phyloP scores from a whole-genome alignment of 495 filamentous ascomycete species.

The Hypomontagnella submonticulosa region DNA sequence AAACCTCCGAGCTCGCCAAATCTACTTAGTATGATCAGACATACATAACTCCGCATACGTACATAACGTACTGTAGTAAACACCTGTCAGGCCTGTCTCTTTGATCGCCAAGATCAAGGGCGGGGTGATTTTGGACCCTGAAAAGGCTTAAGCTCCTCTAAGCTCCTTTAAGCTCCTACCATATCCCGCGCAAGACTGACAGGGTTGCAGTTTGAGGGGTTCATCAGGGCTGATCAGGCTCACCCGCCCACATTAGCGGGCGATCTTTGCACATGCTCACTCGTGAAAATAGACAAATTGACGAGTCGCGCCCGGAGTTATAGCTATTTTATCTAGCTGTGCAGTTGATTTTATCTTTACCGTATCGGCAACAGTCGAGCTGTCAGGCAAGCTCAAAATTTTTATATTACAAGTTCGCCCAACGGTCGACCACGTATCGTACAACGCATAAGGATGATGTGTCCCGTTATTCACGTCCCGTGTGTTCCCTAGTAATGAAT shows the following conservation, averaged over 20 bases:
- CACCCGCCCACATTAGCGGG: conserved; percentile 30
- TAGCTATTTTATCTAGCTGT: conserved; percentile 2
- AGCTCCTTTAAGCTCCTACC: conserved; percentile 17
- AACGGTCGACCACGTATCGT: conserved; percentile 23
- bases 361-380: conserved; percentile 6
- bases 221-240: conserved; percentile 33
- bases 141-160: conserved; percentile 16
- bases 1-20: conserved; percentile 12
- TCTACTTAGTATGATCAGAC: not conserved
- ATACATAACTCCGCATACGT: not conserved
- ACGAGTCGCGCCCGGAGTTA: conserved; percentile 15
- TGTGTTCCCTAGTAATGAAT: conserved; percentile 7
- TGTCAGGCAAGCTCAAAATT: conserved; percentile 9
- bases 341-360: not conserved
- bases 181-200: conserved; percentile 2
- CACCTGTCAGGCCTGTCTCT: not conserved
- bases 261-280: conserved; percentile 42
- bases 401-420: conserved; percentile 10
- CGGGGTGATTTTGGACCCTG: conserved; percentile 29
- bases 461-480: conserved; percentile 15
- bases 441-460: conserved; percentile 29
- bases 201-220: conserved; percentile 40
- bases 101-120: conserved; percentile 18
- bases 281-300: conserved; percentile 9
- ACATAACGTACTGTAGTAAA: not conserved